phyloP scores from a whole-genome alignment of 345 rosid species.

The Isatis tinctoria region DNA sequence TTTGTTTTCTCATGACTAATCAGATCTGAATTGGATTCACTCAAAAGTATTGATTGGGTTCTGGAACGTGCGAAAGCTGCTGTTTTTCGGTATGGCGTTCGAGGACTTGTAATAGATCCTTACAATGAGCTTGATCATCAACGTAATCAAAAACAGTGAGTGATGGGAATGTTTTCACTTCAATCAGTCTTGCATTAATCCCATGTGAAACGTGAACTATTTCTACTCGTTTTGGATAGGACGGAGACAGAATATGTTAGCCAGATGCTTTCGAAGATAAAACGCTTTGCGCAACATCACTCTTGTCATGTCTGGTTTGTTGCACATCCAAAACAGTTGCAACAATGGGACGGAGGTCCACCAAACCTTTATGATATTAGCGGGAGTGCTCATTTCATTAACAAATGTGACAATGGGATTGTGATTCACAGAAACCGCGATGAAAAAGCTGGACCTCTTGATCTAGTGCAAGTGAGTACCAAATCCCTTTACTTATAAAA shows the following conservation, averaged over 20 bases:
- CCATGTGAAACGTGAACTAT: not conserved
- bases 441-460: conserved; percentile 75
- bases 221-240: conserved; percentile 39
- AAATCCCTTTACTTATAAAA: not conserved
- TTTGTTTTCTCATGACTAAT: conserved; percentile 17
- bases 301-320: conserved; percentile 98
- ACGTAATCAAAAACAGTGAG: conserved; percentile 70
- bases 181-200: not conserved
- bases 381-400: conserved; percentile 97
- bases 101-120: conserved; percentile 95
- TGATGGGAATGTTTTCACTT: not conserved
- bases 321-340: conserved; percentile 98
- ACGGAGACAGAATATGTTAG: conserved; percentile 98
- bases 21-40: conserved; percentile 92
- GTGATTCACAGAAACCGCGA: conserved; percentile 89
- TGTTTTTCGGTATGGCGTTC: conserved; percentile 85
- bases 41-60: conserved; percentile 83
- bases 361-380: conserved; percentile 95
- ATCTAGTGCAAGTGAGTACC: conserved; percentile 76
- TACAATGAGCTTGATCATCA: conserved; percentile 99
- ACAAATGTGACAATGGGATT: conserved; percentile 95
- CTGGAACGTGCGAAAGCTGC: conserved; percentile 87
- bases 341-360: conserved; percentile 73
- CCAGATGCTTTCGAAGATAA: conserved; percentile 87
- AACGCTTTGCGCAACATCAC: conserved; percentile 91